Evolutionary conservation across 116 monocot species (phyloP).

Genomic region (Iris pallida): DNA sequence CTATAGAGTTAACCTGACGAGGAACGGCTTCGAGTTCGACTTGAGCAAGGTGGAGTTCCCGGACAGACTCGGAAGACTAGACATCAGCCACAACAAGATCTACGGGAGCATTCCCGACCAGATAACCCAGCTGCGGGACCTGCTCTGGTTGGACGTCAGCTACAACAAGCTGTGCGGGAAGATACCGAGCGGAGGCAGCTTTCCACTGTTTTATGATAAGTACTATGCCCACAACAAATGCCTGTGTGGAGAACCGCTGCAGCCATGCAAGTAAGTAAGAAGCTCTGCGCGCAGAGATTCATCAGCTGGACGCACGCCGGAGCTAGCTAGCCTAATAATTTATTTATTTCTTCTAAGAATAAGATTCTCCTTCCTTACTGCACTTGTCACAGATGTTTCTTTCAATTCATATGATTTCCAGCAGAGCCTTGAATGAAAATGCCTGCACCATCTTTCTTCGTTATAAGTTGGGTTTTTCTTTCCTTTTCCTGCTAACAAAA

Average conservation of each 20-base stretch:
- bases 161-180: constrained; percentile 7
- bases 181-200: background rate
- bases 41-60: constrained; percentile 1
- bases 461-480: too few relatives aligned
- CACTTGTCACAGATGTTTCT: too few relatives aligned
- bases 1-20: background rate
- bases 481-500: too few relatives aligned
- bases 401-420: too few relatives aligned
- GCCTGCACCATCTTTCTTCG: too few relatives aligned
- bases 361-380: too few relatives aligned
- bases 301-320: too few relatives aligned
- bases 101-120: constrained; percentile 1
- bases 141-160: constrained; percentile 1
- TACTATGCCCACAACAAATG: constrained; percentile 1
- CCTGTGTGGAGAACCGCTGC: background rate
- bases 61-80: background rate
- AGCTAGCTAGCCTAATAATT: too few relatives aligned
- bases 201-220: background rate
- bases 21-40: constrained; percentile 5
- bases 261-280: too few relatives aligned
- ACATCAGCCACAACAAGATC: constrained; percentile 7
- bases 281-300: too few relatives aligned
- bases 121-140: constrained; percentile 1
- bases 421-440: too few relatives aligned
- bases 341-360: too few relatives aligned